These are phyloP conservation scores for Oryza brachyantha DNA, from an alignment of 176 grass and related monocot species.

Conservation along the genomic window DNA sequence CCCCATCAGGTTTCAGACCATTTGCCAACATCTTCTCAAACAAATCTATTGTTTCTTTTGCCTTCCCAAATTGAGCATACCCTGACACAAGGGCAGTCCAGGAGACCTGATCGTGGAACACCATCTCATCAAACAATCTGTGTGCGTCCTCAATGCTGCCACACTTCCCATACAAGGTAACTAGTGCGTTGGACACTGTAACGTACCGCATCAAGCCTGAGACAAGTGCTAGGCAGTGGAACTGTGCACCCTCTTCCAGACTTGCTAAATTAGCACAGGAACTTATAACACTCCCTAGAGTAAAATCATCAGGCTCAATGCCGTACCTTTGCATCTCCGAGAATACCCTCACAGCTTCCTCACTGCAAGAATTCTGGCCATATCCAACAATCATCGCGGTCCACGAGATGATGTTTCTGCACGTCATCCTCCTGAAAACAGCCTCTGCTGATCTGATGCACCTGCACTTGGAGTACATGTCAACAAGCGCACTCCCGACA, in stretches of 20 bases:
- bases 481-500: slow-evolving; percentile 52
- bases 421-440: slow-evolving; percentile 44
- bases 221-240: slow-evolving; percentile 55
- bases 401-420: slow-evolving; percentile 67
- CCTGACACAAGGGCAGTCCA: slow-evolving; percentile 67
- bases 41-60: slow-evolving; percentile 66
- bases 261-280: slow-evolving; percentile 61
- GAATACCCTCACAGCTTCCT: slow-evolving; percentile 53
- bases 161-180: slow-evolving; percentile 74
- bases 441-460: slow-evolving; percentile 42
- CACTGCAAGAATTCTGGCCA: slow-evolving; percentile 53
- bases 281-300: slow-evolving; percentile 66
- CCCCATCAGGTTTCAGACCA: slow-evolving; percentile 55
- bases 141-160: slow-evolving; percentile 62
- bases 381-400: slow-evolving; percentile 70
- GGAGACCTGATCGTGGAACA: slow-evolving; percentile 44
- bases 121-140: slow-evolving; percentile 51
- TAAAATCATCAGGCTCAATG: slow-evolving; percentile 58
- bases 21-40: slow-evolving; percentile 58
- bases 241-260: slow-evolving; percentile 66
- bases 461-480: slow-evolving; percentile 71
- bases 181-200: slow-evolving; percentile 69
- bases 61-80: slow-evolving; percentile 69
- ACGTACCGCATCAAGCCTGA: slow-evolving; percentile 49
- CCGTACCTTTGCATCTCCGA: slow-evolving; percentile 51